Evolutionary conservation across 1,139 yeast genomes (phyloP).

Genomic region (Wickerhamomyces sp.): DNA sequence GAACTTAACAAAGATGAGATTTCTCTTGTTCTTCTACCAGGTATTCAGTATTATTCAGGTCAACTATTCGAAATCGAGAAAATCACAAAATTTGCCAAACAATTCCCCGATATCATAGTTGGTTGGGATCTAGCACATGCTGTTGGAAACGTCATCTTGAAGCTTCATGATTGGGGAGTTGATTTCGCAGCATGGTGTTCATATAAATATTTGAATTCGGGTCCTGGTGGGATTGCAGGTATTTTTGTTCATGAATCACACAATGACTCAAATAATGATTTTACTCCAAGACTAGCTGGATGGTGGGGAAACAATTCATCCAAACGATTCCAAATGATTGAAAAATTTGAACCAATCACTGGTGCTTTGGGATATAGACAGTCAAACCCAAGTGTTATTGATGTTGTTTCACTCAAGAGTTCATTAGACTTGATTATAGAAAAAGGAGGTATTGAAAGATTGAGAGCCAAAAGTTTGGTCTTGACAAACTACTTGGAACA

Average conservation of each 20-base stretch:
- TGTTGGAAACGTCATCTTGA: conserved; percentile 75
- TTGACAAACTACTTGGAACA: conserved; percentile 56
- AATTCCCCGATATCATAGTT: conserved; percentile 43
- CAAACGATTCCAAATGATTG: conserved; percentile 76
- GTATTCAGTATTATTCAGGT: conserved; percentile 90
- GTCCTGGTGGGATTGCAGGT: conserved; percentile 92
- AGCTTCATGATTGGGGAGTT: conserved; percentile 80
- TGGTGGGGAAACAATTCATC: conserved; percentile 92
- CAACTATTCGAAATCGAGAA: conserved; percentile 69
- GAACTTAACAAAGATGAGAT: conserved; percentile 56
- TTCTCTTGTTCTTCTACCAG: conserved; percentile 77
- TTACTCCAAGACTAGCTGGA: conserved; percentile 75
- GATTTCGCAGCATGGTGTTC: conserved; percentile 96
- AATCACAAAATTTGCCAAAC: conserved; percentile 60
- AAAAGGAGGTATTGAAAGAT: conserved; percentile 58
- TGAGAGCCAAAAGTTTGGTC: conserved; percentile 52
- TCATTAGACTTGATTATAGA: conserved; percentile 57
- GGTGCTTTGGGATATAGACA: conserved; percentile 87
- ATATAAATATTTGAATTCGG: conserved; percentile 84
- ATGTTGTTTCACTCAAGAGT: conserved; percentile 65
- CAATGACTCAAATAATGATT: conserved; percentile 36
- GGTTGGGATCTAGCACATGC: conserved; percentile 99
- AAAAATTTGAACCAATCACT: conserved; percentile 68
- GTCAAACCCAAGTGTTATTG: conserved; percentile 88
- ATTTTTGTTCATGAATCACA: conserved; percentile 61